Evolutionary conservation across 305 asterid species (phyloP), one percentile per base, ranked within the genome.

Genomic region (Fraxinus baroniana): DNA sequence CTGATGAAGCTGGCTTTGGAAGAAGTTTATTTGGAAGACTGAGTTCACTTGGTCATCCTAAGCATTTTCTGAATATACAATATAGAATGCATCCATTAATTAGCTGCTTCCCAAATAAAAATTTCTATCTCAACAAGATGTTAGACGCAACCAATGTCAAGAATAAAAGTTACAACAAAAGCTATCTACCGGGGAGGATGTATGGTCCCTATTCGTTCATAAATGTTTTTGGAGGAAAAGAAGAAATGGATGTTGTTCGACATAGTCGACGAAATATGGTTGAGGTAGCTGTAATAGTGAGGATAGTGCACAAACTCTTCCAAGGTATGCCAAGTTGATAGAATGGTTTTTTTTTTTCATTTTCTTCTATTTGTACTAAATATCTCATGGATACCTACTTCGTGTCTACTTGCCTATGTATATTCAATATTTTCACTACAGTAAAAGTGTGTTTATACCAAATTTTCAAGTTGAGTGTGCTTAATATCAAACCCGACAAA

Each of bases 21-120:
- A 90, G 92, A 89, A 92, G 98, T 86, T 84, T 94, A 82, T 94
- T 94, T 82, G 95, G 87, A 87, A 90, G 98, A 77, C 81, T 93
- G 83, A 88, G 94, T 84, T 87, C 83, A 15, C 44, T 93, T 79
- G 95, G 90, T 9, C 93, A 88, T 77, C 78, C 85, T 32, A 90
- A 89, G 88, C 93, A 89, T 62, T 83, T 93, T 76, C 96, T 94
- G 68, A 84, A 89, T 78, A 70, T 86, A 78, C 97, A 93, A 62
- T 94, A 94, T 84, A 84, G 95, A 39, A 94, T 94, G 97, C 97
- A 94, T 85, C 97, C 96, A 52, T 81, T 89, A 20, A 94, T 94
- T 17, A 93, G 96, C 44, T 64, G 36, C 37, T 94, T 94, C 77
- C 98, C 97, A 7, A 94, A 91, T 90, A 79, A 87, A 44, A 83